Base-by-base conservation (phyloP, 2,329 filamentous ascomycete genomes). In the Chrysosporium keratinophilum region DNA sequence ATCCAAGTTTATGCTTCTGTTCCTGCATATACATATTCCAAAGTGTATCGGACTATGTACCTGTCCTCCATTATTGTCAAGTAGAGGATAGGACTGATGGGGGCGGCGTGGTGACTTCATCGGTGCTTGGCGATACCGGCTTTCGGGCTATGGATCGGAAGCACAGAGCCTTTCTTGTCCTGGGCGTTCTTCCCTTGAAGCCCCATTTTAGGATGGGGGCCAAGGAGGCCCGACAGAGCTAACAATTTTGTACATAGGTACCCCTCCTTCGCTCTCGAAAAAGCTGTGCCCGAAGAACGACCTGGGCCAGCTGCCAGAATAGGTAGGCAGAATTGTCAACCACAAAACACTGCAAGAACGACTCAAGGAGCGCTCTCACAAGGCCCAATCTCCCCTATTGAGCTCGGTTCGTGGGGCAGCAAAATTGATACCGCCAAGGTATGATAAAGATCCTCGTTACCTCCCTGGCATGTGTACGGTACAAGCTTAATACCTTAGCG, bases 1-100 rank as follows among this genome's bases (percentile, higher is more conserved):
- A 35, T 15, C 37, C 12, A 12, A 43, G 12, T 50, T 43, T 50
- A 50, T 50, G 48, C 39, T 50, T 50, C 48, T 50, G 48, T 50
- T 50, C 48, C 48, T 50, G 48, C 48, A 50, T 50, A 35, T 14
- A 40, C 12, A 14, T 4, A 10, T 14, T 40, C 37, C 37, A 40
- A 40, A 40, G 37, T 40, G 37, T 40, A 40, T 40, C 15, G 37
- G 12, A 4, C 37, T 14, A 14, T 37, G 34, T 7, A 28, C 23
- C 23, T 28, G 23, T 28, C 23, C 23, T 28, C 23, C 23, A 28
- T 28, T 7, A 7, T 28, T 28, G 23, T n/a, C n/a, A 40, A 17
- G 37, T 4, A 12, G 37, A 14, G 37, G 15, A 14, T 40, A 17
- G 37, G 37, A 40, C 12, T 3, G 11, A 4, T 14, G 15, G 15